Evolutionary conservation across 805 yeast genomes (phyloP), one percentile per base, ranked within the genome.

Genomic region (Hanseniaspora thailandica): DNA sequence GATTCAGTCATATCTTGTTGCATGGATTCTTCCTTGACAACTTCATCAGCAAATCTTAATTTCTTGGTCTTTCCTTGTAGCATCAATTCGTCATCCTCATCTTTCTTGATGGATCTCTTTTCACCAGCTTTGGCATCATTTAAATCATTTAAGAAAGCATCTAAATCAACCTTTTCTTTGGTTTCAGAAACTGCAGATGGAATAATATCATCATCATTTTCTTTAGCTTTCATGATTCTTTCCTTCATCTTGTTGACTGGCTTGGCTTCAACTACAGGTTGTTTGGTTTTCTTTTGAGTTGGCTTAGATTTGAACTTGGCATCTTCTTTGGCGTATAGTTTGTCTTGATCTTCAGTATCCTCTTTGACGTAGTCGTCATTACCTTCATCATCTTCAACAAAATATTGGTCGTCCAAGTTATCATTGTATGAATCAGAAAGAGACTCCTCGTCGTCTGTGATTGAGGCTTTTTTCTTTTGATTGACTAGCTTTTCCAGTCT

Each of bases 131-230:
- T 28, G 13, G 15, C 3, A 9, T 28, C 34, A 12, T 38, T 20
- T 5, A 34, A 22, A 6, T 25, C 41, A 17, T 52, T 25, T 17
- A 45, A 25, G 8, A 45, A 17, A 33, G 55, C 54, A 12, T 57
- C 49, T 31, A 60, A 57, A 46, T 62, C 60, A 40, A 59, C 55
- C 23, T 57, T 57, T 15, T 31, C 57, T 5, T 48, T 51, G 57
- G 63, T 69, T 5, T 69, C 65, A 23, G 76, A 75, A 1, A 75
- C 72, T 4, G 74, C 69, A 15, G 58, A 62, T 26, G 60, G 66
- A 64, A 51, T 45, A 61, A 46, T 13, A 58, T 64, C 62, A 61
- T 58, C 60, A 1, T 40, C 34, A 6, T 34, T 28, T 34, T 44
- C 30, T 30, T 36, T 50, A 19, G 54, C 55, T 9, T 39, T 39